Conservation (phyloP, 306 rosid species). For the Malus fusca region DNA sequence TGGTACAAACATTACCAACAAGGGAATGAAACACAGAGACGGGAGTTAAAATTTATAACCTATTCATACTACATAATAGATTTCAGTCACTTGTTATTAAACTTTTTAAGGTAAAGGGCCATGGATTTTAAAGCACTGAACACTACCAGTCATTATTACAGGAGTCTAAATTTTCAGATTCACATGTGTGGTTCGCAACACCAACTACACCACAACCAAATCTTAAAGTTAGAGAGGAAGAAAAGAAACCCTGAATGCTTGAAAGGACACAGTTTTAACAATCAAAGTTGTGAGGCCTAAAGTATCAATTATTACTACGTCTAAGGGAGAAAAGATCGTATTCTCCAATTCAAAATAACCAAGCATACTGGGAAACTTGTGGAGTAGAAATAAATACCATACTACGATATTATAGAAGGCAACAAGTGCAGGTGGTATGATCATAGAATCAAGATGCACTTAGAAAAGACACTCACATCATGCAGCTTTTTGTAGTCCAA, state of each 20-base stretch:
- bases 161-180: not conserved
- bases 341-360: not conserved
- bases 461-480: conserved; percentile 70
- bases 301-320: not conserved
- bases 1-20: not conserved
- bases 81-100: not conserved
- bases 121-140: not conserved
- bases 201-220: not conserved
- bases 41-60: not conserved
- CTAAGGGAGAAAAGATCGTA: not conserved
- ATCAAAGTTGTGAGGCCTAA: not conserved
- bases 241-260: not conserved
- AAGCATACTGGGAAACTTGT: not conserved
- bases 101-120: not conserved
- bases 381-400: not conserved
- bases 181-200: not conserved
- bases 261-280: not conserved
- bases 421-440: conserved; percentile 11
- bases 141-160: not conserved
- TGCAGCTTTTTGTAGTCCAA: conserved; percentile 92
- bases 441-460: conserved; percentile 3
- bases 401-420: not conserved
- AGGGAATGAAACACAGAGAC: not conserved
- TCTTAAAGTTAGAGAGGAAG: not conserved
- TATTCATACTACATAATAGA: not conserved